Conservation (phyloP, 2,329 filamentous ascomycete genomes). For the Saccharata proteae region DNA sequence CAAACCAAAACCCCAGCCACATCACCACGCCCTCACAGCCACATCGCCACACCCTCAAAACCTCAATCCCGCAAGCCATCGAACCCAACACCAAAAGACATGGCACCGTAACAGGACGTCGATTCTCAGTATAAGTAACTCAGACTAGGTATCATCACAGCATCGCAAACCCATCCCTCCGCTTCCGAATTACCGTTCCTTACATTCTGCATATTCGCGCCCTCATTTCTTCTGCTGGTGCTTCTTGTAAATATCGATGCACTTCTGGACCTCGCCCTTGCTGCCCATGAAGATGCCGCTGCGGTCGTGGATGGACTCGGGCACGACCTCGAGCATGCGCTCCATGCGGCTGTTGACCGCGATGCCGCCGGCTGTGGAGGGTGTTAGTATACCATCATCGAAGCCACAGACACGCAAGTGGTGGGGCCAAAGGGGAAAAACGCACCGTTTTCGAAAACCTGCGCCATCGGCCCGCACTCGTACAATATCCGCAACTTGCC, state of each 20-base stretch:
- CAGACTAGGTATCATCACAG: neutral
- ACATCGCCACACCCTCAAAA: too few relatives aligned
- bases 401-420: too few relatives aligned
- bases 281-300: slow-evolving; percentile 95
- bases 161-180: neutral
- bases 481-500: slow-evolving; percentile 95
- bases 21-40: too few relatives aligned
- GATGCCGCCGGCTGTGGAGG: slow-evolving; percentile 64
- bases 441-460: slow-evolving; percentile 92
- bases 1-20: too few relatives aligned
- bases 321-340: slow-evolving; percentile 78
- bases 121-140: too few relatives aligned
- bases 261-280: slow-evolving; percentile 89
- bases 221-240: slow-evolving; percentile 15
- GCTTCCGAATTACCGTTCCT: neutral
- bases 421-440: neutral
- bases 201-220: slow-evolving; percentile 11
- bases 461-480: slow-evolving; percentile 97
- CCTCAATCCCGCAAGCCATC: too few relatives aligned
- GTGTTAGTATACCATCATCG: slow-evolving; percentile 13
- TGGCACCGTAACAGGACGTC: too few relatives aligned
- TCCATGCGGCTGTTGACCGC: slow-evolving; percentile 85
- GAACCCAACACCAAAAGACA: too few relatives aligned
- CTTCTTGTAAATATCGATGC: slow-evolving; percentile 69
- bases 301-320: slow-evolving; percentile 87